Evolutionary conservation across 2,329 filamentous ascomycete genomes (phyloP), one percentile per base, ranked within the genome.

Genomic region (Epicoccum sorghinum): DNA sequence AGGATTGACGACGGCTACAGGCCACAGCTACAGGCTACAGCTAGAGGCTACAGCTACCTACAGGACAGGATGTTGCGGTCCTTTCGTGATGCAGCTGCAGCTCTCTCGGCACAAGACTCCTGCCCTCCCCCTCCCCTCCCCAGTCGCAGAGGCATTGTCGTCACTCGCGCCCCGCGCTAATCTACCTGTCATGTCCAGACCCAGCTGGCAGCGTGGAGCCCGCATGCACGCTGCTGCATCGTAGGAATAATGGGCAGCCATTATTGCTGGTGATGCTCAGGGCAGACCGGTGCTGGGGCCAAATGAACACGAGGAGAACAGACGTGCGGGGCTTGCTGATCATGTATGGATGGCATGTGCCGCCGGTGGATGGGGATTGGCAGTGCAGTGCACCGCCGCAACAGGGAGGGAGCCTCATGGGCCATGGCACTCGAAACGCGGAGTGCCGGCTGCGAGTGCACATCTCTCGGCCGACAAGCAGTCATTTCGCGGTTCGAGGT

Each of bases 1-100:
- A 29, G 27, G 27, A 29, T 29, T 9, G 18, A 29, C 6, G 27
- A 29, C 27, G 27, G 27, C 27, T 29, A 29, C 18, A 18, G 18
- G 18, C 18, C 18, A 18, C 18, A 18, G 18, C 18, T 18, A 18
- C 39, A 49, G 55, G 57, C 47, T 50, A 56, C 49, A 14, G 18
- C 3, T 18, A 18, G n/a, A 49, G 55, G 57, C 47, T 50, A 56
- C 49, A 14, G 18, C 3, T 18, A 18, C 18, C 18, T 18, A 18
- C 52, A 33, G 44, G 54, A 58, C 59, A 62, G 55, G 44, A 52
- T 50, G 43, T 38, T 25, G 27, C 27, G 27, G 6, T 50, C 40
- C 49, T 52, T 39, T 25, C 22, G 32, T 30, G 46, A 35, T 55
- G 60, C 60, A 57, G 61, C 64, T 55, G 57, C 56, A 58, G 60